Evolutionary conservation across 2,329 filamentous ascomycete species (phyloP).

Genomic region (Ophiostoma australiae): DNA sequence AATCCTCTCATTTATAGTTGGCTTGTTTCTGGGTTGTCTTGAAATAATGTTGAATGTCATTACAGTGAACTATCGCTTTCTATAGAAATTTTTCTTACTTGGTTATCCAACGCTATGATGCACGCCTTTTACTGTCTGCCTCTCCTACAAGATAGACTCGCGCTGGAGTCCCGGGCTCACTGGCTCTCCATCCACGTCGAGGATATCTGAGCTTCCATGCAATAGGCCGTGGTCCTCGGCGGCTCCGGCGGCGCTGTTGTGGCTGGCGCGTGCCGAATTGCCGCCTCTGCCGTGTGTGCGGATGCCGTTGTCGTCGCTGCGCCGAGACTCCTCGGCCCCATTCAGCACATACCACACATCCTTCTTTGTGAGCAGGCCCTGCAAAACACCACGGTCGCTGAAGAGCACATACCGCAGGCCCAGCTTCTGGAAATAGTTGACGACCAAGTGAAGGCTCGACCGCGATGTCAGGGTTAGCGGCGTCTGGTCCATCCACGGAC

Average conservation of each 20-base stretch:
- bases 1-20: neutral
- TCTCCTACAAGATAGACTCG: slow-evolving; percentile 23
- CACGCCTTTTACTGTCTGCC: neutral
- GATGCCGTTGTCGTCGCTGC: slow-evolving; percentile 49
- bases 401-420: slow-evolving; percentile 88
- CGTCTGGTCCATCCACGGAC: slow-evolving; percentile 99
- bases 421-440: slow-evolving; percentile 90
- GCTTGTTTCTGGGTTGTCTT: neutral
- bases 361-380: slow-evolving; percentile 91
- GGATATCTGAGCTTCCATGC: slow-evolving; percentile 33
- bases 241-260: slow-evolving; percentile 29
- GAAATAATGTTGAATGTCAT: neutral
- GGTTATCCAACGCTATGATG: neutral
- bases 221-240: slow-evolving; percentile 43
- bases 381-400: slow-evolving; percentile 71
- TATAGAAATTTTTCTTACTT: neutral
- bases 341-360: slow-evolving; percentile 93
- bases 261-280: neutral
- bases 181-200: slow-evolving; percentile 28
- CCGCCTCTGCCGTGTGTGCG: neutral
- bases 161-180: slow-evolving; percentile 27
- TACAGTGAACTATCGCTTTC: neutral
- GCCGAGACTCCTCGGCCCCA: slow-evolving; percentile 60
- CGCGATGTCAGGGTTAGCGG: slow-evolving; percentile 81
- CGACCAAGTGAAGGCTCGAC: slow-evolving; percentile 74